A percentile compares a stretch with the other conserved stretches of the same genome.
Conservation (phyloP, 129 eudicot species). For the Solidago caesia region DNA sequence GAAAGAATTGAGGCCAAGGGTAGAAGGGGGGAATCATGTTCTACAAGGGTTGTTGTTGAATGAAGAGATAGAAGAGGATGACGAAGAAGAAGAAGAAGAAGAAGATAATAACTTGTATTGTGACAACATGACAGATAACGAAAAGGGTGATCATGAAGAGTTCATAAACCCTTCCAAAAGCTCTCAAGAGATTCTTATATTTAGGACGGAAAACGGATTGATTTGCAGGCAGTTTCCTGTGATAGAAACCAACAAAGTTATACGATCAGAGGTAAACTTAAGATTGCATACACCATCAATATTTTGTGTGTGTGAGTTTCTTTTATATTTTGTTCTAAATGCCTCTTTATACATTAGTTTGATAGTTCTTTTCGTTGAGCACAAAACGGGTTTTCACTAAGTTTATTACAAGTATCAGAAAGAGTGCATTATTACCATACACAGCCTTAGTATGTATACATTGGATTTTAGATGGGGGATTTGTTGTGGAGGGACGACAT, state of each 20-base stretch:
- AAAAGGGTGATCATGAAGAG: constrained; percentile 55
- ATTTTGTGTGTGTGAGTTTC: not conserved
- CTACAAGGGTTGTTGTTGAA: constrained; percentile 62
- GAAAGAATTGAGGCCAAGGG: constrained; percentile 40
- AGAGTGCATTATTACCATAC: not conserved
- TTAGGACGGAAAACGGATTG: constrained; percentile 54
- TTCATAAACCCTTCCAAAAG: constrained; percentile 49
- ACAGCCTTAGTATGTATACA: not conserved
- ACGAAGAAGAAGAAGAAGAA: constrained; percentile 33
- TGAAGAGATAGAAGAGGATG: constrained; percentile 53
- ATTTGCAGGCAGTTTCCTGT: constrained; percentile 86
- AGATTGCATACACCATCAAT: not conserved
- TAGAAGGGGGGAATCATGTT: constrained; percentile 35
- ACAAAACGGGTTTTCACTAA: not conserved
- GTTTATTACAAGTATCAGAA: not conserved
- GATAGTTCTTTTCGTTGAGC: not conserved
- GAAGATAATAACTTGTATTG: constrained; percentile 37
- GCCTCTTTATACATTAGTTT: not conserved
- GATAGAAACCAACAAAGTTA: constrained; percentile 59
- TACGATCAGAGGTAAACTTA: constrained; percentile 75
- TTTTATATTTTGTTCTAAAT: not conserved
- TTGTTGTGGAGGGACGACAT: constrained; percentile 8
- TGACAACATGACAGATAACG: constrained; percentile 60
- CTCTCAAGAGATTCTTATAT: constrained; percentile 67
- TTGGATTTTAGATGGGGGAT: not conserved